phyloP scores from a whole-genome alignment of 2,329 filamentous ascomycete species.

The Chaetothyriales sp. region DNA sequence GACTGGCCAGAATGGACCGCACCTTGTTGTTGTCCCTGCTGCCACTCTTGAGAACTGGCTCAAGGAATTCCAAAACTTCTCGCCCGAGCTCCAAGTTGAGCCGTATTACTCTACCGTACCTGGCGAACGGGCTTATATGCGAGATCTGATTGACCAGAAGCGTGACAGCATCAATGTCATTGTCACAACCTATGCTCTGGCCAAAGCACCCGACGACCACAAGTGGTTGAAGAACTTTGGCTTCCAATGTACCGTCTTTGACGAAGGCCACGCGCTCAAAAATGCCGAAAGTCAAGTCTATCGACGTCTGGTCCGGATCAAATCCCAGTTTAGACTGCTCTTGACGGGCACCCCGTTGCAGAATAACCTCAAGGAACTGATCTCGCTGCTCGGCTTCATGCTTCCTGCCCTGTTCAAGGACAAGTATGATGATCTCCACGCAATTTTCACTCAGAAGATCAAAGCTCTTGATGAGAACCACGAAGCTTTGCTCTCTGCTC shows the following conservation, averaged over 20 bases:
- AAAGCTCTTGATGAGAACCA: conserved; percentile 59
- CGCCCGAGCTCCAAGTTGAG: conserved; percentile 56
- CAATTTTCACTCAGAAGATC: conserved; percentile 83
- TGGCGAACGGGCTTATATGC: conserved; percentile 49
- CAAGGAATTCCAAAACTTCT: conserved; percentile 75
- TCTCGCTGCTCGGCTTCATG: conserved; percentile 83
- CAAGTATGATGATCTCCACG: conserved; percentile 62
- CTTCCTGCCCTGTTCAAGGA: conserved; percentile 69
- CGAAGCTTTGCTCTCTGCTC: conserved; percentile 68
- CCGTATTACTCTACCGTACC: conserved; percentile 57
- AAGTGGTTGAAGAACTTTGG: conserved; percentile 46
- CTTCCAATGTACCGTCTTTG: conserved; percentile 57
- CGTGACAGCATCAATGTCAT: conserved; percentile 53
- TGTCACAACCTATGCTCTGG: conserved; percentile 57
- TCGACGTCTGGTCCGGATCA: conserved; percentile 60
- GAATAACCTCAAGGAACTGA: conserved; percentile 87
- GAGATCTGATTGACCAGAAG: conserved; percentile 49
- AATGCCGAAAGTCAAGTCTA: conserved; percentile 75
- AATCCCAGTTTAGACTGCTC: conserved; percentile 68
- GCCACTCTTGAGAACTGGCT: conserved; percentile 96
- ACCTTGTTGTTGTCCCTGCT: conserved; percentile 79
- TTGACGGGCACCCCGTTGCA: conserved; percentile 86
- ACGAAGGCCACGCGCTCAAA: conserved; percentile 88
- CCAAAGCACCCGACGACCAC: conserved; percentile 45
- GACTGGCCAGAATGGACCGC: conserved; percentile 50